Conservation (phyloP, 2,329 filamentous ascomycete species). For the Chrysosporium queenslandicum region DNA sequence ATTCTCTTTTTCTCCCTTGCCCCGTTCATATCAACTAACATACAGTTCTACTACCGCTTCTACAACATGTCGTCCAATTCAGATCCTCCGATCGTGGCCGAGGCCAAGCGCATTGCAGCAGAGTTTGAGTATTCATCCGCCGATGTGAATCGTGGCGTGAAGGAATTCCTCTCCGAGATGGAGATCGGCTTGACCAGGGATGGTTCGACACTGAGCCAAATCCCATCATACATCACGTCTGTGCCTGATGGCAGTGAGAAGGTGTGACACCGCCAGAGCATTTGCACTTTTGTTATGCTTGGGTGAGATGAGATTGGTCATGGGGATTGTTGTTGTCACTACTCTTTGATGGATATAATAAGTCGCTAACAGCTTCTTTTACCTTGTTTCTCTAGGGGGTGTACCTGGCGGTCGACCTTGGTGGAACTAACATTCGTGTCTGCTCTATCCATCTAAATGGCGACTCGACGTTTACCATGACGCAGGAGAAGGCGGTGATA, state of each 20-base stretch:
- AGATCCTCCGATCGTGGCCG: conserved; percentile 44
- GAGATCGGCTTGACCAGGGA: conserved; percentile 70
- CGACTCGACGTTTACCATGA: conserved; percentile 88
- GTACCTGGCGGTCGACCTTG: conserved; percentile 94
- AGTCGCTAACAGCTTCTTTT: conserved; percentile 11
- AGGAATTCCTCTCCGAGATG: conserved; percentile 82
- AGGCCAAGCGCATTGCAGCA: conserved; percentile 68
- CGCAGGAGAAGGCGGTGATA: conserved; percentile 84
- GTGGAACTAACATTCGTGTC: conserved; percentile 95
- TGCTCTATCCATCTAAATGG: conserved; percentile 91
- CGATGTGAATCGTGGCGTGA: conserved; percentile 67
- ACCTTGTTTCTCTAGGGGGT: conserved; percentile 56
- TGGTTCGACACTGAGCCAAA: conserved; percentile 79
- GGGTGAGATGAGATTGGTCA: background rate
- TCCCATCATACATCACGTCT: conserved; percentile 90
- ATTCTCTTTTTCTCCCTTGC: background rate
- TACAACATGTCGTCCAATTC: conserved; percentile 9
- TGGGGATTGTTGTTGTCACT: background rate
- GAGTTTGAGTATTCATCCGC: conserved; percentile 77
- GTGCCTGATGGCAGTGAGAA: conserved; percentile 97
- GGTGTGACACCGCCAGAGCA: conserved; percentile 41
- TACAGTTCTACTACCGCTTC: background rate
- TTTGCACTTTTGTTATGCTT: background rate
- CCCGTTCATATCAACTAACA: background rate
- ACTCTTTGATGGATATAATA: background rate